Conservation (phyloP, 371 early-diverging fungal genomes). For the Lichtheimia corymbifera region DNA sequence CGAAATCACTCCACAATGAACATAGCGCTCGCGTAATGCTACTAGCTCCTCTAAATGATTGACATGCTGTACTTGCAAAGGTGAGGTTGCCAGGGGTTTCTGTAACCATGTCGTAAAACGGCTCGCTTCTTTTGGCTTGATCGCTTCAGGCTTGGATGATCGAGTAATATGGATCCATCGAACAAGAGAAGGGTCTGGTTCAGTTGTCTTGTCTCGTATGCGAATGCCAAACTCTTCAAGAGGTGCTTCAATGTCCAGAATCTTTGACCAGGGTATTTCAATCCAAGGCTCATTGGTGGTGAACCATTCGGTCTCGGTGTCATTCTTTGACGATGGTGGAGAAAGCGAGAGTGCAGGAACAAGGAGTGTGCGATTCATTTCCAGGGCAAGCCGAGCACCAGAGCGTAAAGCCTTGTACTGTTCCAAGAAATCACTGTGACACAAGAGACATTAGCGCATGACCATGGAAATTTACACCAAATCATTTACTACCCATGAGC, state of each 20-base stretch:
- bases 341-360: conserved; percentile 25
- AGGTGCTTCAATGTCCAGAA: conserved; percentile 11
- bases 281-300: conserved; percentile 7
- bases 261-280: conserved; percentile 19
- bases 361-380: conserved; percentile 34
- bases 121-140: too few relatives aligned
- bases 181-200: neutral
- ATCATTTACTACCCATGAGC: too few relatives aligned
- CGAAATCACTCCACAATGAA: too few relatives aligned
- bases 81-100: too few relatives aligned
- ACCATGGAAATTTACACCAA: too few relatives aligned
- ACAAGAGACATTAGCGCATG: too few relatives aligned
- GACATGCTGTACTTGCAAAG: too few relatives aligned
- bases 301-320: neutral
- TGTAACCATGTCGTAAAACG: too few relatives aligned
- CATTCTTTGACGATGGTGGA: too few relatives aligned
- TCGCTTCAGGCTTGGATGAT: too few relatives aligned
- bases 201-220: conserved; percentile 11
- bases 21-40: neutral
- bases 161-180: neutral
- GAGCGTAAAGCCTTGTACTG: conserved; percentile 35
- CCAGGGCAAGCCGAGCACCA: conserved; percentile 29
- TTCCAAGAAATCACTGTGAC: conserved; percentile 15
- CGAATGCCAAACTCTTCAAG: conserved; percentile 11
- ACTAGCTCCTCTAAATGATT: neutral